Percentiles rank a stretch among this genome's conserved stretches.
Evolutionary conservation across 768 basidiomycete species (phyloP).

Genomic region (Suillus fuscotomentosus): DNA sequence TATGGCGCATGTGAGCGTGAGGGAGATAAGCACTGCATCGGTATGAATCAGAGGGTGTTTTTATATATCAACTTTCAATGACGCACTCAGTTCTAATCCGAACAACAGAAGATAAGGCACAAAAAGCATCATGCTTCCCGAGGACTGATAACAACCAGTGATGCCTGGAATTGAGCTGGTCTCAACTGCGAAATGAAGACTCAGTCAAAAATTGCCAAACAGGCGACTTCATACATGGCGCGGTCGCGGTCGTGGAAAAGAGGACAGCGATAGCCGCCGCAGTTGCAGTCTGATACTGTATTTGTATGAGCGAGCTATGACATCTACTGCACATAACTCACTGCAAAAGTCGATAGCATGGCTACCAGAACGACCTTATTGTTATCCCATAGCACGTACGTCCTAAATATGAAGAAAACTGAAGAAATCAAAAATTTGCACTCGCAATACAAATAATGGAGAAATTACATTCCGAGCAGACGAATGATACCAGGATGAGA

Average conservation of each 20-base stretch:
- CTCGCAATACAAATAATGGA: neutral
- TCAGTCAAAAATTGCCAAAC: neutral
- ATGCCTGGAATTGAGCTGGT: slow-evolving; percentile 4
- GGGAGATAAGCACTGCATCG: slow-evolving; percentile 4
- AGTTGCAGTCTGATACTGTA: neutral
- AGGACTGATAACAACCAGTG: slow-evolving; percentile 1
- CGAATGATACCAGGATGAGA: neutral
- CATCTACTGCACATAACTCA: neutral
- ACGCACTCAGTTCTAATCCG: slow-evolving; percentile 7
- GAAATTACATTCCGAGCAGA: slow-evolving; percentile 5
- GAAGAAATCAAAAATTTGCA: neutral
- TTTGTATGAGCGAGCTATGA: neutral
- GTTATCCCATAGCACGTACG: slow-evolving; percentile 7
- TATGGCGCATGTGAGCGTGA: slow-evolving; percentile 5
- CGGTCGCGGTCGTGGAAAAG: neutral
- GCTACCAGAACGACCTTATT: slow-evolving; percentile 1
- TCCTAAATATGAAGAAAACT: slow-evolving; percentile 9
- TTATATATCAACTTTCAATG: neutral
- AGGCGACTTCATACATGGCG: neutral
- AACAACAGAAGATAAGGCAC: slow-evolving; percentile 5
- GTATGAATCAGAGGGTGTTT: neutral
- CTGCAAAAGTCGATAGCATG: neutral
- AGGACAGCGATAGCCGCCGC: neutral
- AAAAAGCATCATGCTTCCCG: neutral
- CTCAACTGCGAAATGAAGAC: neutral